A percentile compares a stretch with the other conserved stretches of the same genome.
phyloP scores from a whole-genome alignment of 441 rosid genomes.

The Iberis amara region DNA sequence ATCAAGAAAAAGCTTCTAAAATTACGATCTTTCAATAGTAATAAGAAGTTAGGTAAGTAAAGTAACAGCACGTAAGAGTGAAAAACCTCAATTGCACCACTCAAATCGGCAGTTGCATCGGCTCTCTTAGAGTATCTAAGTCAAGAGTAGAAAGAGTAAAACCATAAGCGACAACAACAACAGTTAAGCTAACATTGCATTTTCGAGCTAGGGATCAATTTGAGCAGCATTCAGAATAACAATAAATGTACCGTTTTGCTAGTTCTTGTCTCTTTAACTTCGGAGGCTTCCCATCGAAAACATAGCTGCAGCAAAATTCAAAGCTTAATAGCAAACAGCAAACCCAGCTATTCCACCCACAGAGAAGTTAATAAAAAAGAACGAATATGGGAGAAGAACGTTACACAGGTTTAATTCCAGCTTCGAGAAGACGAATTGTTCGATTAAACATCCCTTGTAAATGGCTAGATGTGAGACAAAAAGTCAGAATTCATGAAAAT shows the following conservation, averaged over 20 bases:
- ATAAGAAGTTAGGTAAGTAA: not conserved
- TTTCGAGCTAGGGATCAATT: not conserved
- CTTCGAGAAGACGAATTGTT: conserved; percentile 88
- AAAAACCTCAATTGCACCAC: conserved; percentile 59
- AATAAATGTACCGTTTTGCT: conserved; percentile 64
- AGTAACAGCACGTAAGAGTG: not conserved
- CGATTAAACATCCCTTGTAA: conserved; percentile 91
- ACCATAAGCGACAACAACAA: too few relatives aligned
- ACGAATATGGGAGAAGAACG: conserved; percentile 56
- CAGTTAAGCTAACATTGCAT: too few relatives aligned
- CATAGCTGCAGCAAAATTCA: conserved; percentile 51
- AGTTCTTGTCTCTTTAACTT: conserved; percentile 90
- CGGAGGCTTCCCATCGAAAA: conserved; percentile 94
- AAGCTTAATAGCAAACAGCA: not conserved
- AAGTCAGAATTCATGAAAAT: too few relatives aligned
- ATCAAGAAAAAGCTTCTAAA: conserved; percentile 6
- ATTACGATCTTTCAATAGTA: not conserved
- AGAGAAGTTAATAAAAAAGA: conserved; percentile 11
- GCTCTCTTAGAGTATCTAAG: conserved; percentile 78
- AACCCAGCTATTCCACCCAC: not conserved
- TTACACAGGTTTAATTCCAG: conserved; percentile 97
- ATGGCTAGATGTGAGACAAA: conserved; percentile 44
- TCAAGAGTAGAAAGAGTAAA: conserved; percentile 1
- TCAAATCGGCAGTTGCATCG: conserved; percentile 80
- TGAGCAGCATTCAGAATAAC: not conserved